Evolutionary conservation across 495 filamentous ascomycete species (phyloP).

Genomic region (Pyrenopolyporus hunteri): DNA sequence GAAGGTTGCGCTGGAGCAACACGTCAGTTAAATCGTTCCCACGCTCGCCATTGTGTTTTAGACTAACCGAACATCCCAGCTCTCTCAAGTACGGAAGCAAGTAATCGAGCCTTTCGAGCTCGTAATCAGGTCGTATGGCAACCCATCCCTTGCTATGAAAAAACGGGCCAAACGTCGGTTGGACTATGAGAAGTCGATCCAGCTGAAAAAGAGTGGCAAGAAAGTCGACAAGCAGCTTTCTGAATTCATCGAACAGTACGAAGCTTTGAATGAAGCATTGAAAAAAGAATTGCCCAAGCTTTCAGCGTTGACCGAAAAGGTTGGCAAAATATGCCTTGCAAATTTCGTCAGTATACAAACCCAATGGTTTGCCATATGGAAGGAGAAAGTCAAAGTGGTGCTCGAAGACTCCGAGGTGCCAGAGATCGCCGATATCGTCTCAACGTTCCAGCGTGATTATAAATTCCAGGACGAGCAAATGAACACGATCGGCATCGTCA

Average conservation of each 20-base stretch:
- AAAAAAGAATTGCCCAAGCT: conserved; percentile 92
- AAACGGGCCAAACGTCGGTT: conserved; percentile 88
- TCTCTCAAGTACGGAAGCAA: conserved; percentile 74
- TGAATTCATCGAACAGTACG: conserved; percentile 84
- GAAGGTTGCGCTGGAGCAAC: conserved; percentile 77
- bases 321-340: conserved; percentile 78
- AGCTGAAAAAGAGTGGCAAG: conserved; percentile 70
- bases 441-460: conserved; percentile 76
- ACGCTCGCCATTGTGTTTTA: neutral
- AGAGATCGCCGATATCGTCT: conserved; percentile 68
- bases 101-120: conserved; percentile 88
- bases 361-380: conserved; percentile 79
- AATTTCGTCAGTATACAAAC: conserved; percentile 83
- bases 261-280: conserved; percentile 86
- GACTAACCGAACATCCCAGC: conserved; percentile 51
- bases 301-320: conserved; percentile 74
- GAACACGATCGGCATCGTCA: conserved; percentile 55
- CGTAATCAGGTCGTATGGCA: conserved; percentile 78
- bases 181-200: conserved; percentile 74
- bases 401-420: conserved; percentile 70
- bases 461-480: conserved; percentile 61
- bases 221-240: conserved; percentile 81
- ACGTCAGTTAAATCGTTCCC: conserved; percentile 64
- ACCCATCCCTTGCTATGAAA: conserved; percentile 83
- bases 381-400: conserved; percentile 76